Evolutionary conservation across 441 rosid species (phyloP), one percentile per base, ranked within the genome.

Genomic region (Codiaeum variegatum): DNA sequence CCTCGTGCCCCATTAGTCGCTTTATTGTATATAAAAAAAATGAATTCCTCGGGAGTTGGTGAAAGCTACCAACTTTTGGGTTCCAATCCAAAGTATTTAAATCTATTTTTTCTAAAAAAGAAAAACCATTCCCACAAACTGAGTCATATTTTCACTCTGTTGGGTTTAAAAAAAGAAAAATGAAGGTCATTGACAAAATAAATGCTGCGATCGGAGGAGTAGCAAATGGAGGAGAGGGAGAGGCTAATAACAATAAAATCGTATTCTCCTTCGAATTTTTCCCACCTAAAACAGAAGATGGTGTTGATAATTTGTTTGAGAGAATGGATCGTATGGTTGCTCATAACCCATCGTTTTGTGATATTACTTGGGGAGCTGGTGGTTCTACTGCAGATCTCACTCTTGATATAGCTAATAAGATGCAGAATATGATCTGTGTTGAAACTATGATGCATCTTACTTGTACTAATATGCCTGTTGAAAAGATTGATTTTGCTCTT

Each of bases 371-470:
- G 99, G 99, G 97, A 0, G 98, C 99, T 10, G 99, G 99, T 13
- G 99, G 99, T 21, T 86, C 99, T 75, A 91, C 98, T 28, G 98
- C 98, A 0, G 97, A 93, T 79, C 88, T 95, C 12, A 93, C 98
- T 5, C 86, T 95, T 3, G 96, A 93, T 61, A 95, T 95, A 78
- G 95, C 98, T 58, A 91, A 92, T 59, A 81, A 79, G 88, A 95
- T 95, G 99, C 99, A 95, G 88, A 95, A 93, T 80, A 86, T 85
- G 40, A 74, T 95, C 77, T 93, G 99, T 74, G 98, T 95, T 0
- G 98, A 95, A 89, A 85, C 94, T n/a, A 93, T 95, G 99, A 95
- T 96, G 99, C 99, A 95, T 65, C 93, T 95, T 55, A 93, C 99
- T 54, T 95, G 99, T 70, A 93, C 98, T 38, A 95, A 95, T 75